Base-by-base conservation (phyloP, 192 early-diverging fungal species). In the Mortierella antarctica region DNA sequence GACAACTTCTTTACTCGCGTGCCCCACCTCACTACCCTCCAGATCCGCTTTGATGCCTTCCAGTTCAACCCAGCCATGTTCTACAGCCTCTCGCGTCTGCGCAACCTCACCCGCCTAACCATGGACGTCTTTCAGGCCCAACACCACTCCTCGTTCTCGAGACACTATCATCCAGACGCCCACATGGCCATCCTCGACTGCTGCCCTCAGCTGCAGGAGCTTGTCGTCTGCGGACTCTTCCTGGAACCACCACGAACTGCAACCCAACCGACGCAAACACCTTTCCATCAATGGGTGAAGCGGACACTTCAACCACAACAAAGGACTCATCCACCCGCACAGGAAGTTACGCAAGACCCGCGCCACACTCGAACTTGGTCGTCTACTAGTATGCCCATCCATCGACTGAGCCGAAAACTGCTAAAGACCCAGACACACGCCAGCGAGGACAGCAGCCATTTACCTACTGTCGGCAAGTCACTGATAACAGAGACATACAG, bases 61-160 rank as follows among this genome's bases (percentile, higher is more conserved):
- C 59, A 62, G 39, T 71, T 71, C 44, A 53, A 51, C 20, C 70
- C 70, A 10, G 59, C 60, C 70, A 62, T 71, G 52, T 71, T 71
- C 52, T 71, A 60, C 60, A 62, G 59, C 14, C 70, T 71, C 60
- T 71, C 60, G 1, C 70, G 56, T 17, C 51, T 71, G 50, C 59
- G 51, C 21, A 51, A 58, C 17, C 50, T 71, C 18, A 41, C 20
- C 17, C 23, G 39, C 9, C 20, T 71, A 1, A 55, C 60, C 8
- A 47, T 71, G 5, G 65, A 67, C 41, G 65, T 67, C 2, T 67
- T 47, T 57, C 57, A 57, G 3, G 23, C 15, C 6, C 12, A 62
- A 17, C 18, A 23, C 45, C 7, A 62, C 5, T 47, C 11, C 53
- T 56, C 61, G 6, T 47, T 6, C 53, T 56, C 61, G 6, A 54